A percentile compares a stretch with the other conserved stretches of the same genome.
phyloP scores from a whole-genome alignment of 2,329 filamentous ascomycete species.

The Beauveria brongniartii region DNA sequence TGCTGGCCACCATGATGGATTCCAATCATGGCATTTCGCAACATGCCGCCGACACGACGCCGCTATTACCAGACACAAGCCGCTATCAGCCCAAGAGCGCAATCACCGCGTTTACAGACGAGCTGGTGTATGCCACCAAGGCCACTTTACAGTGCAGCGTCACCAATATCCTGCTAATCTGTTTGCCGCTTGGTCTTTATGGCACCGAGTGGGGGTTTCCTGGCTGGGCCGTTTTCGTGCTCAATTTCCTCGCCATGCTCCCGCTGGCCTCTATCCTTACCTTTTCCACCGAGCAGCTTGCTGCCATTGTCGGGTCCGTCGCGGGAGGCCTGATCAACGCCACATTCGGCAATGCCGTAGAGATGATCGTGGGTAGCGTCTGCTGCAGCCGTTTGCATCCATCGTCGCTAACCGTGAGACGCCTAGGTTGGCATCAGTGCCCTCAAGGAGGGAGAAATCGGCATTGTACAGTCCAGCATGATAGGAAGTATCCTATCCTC shows the following conservation, averaged over 20 bases:
- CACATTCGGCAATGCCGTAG: slow-evolving; percentile 59
- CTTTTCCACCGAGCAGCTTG: slow-evolving; percentile 57
- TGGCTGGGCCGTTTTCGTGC: slow-evolving; percentile 39
- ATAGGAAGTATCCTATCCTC: slow-evolving; percentile 11
- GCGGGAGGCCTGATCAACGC: slow-evolving; percentile 57
- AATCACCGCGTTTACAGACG: background rate
- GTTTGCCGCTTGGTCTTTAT: slow-evolving; percentile 56
- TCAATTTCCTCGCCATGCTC: slow-evolving; percentile 59
- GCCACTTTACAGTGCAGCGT: slow-evolving; percentile 13
- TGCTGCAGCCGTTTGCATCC: background rate
- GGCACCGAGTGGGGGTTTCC: slow-evolving; percentile 41
- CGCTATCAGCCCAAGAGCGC: background rate
- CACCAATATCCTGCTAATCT: slow-evolving; percentile 50
- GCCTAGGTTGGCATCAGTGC: slow-evolving; percentile 9
- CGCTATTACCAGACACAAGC: background rate
- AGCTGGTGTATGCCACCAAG: slow-evolving; percentile 8
- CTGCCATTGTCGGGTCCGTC: slow-evolving; percentile 52
- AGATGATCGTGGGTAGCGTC: slow-evolving; percentile 44
- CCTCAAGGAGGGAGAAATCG: slow-evolving; percentile 11
- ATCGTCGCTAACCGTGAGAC: background rate
- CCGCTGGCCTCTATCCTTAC: slow-evolving; percentile 53
- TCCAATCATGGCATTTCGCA: background rate
- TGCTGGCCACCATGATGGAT: background rate
- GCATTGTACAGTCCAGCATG: slow-evolving; percentile 11
- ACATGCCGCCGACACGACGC: slow-evolving; percentile 4